Evolutionary conservation across 257 asterid genomes (phyloP).

Genomic region (Misopates orontium): DNA sequence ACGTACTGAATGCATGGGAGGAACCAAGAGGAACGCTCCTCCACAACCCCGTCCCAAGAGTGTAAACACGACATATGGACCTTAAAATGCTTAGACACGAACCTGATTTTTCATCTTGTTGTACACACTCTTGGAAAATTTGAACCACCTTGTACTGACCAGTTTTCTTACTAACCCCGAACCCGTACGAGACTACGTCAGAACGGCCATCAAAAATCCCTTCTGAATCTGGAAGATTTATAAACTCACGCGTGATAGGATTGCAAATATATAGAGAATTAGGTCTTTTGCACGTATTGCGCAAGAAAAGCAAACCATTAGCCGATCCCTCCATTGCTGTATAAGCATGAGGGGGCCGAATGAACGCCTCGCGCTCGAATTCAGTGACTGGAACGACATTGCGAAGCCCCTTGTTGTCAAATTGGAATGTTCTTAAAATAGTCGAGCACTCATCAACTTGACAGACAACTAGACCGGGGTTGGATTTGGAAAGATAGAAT

Average conservation of each 20-base stretch:
- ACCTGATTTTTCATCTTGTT: neutral
- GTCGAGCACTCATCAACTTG: neutral
- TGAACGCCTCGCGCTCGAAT: slow-evolving; percentile 13
- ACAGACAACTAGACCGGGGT: slow-evolving; percentile 26
- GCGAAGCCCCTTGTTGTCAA: slow-evolving; percentile 28
- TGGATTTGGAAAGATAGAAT: slow-evolving; percentile 31
- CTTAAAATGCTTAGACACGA: slow-evolving; percentile 11
- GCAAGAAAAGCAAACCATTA: slow-evolving; percentile 32
- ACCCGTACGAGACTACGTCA: slow-evolving; percentile 33
- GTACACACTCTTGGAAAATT: slow-evolving; percentile 18
- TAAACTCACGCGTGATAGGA: slow-evolving; percentile 40
- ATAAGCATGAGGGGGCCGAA: neutral
- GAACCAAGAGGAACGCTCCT: slow-evolving; percentile 11
- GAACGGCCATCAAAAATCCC: slow-evolving; percentile 1
- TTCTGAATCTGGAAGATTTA: slow-evolving; percentile 25
- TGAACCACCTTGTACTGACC: slow-evolving; percentile 26
- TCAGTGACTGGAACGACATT: slow-evolving; percentile 14
- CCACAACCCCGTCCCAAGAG: slow-evolving; percentile 50
- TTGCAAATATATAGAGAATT: slow-evolving; percentile 36
- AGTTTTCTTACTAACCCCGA: slow-evolving; percentile 36
- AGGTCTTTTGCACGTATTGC: neutral
- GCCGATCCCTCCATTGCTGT: slow-evolving; percentile 22
- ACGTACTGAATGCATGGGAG: neutral
- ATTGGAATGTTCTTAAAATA: slow-evolving; percentile 8
- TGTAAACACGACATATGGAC: slow-evolving; percentile 37